Evolutionary conservation across 129 eudicot species (phyloP).

Genomic region (Deinandra increscens): DNA sequence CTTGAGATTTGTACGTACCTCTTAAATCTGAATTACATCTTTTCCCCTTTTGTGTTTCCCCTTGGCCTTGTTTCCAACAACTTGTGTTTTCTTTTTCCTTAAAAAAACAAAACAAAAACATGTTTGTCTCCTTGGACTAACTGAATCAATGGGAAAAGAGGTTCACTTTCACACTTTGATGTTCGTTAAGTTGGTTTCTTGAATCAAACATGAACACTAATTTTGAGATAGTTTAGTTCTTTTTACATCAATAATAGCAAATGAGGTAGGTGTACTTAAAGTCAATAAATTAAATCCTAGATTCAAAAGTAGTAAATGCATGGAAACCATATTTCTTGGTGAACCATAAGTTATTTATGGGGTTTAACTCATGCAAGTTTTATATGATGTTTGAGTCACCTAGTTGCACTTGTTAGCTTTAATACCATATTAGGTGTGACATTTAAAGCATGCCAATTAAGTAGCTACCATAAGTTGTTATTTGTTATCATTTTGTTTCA

Average conservation of each 20-base stretch:
- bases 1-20: constrained; percentile 33
- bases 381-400: constrained; percentile 20
- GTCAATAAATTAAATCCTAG: constrained; percentile 15
- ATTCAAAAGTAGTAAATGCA: constrained; percentile 12
- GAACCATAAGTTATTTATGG: constrained; percentile 20
- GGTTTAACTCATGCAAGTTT: constrained; percentile 2
- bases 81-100: constrained; percentile 13
- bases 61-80: constrained; percentile 43
- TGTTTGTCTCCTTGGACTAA: constrained; percentile 36
- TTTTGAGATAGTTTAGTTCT: background rate
- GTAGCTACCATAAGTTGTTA: constrained; percentile 10
- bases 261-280: background rate
- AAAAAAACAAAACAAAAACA: constrained; percentile 35
- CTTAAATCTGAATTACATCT: constrained; percentile 30
- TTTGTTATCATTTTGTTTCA: background rate
- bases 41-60: constrained; percentile 42
- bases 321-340: constrained; percentile 31
- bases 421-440: constrained; percentile 18
- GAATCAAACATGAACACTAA: constrained; percentile 9
- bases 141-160: constrained; percentile 32
- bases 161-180: constrained; percentile 33
- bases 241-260: background rate
- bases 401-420: constrained; percentile 28
- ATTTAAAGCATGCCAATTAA: constrained; percentile 16
- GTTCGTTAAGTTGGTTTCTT: background rate